Evolutionary conservation across 257 asterid species (phyloP).

Genomic region (Solanum pinnatisectum): DNA sequence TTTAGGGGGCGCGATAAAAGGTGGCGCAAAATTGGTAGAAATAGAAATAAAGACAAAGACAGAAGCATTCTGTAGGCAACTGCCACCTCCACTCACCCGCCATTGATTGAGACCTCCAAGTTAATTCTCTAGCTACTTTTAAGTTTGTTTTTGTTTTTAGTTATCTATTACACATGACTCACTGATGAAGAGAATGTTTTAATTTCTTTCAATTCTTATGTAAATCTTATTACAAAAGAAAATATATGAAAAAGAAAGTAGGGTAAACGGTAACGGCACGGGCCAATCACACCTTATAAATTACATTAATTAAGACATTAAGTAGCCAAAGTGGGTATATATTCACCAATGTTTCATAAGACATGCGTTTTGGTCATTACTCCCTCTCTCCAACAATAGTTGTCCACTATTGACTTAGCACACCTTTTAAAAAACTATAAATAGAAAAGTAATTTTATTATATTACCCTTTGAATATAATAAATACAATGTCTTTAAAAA

Average conservation of each 20-base stretch:
- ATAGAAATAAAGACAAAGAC: neutral
- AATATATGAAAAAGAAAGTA: neutral
- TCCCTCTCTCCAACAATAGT: no score
- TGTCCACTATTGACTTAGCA: no score
- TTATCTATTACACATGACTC: neutral
- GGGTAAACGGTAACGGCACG: neutral
- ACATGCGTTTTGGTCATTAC: no score
- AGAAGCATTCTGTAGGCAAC: conserved; percentile 18
- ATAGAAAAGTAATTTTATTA: no score
- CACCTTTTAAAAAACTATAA: no score
- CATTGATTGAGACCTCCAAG: conserved; percentile 41
- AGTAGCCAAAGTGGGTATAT: neutral
- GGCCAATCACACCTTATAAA: neutral
- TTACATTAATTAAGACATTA: neutral
- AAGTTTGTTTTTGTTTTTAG: neutral
- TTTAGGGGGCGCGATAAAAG: conserved; percentile 29
- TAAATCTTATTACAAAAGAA: neutral
- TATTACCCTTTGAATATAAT: no score
- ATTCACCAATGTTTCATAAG: no score
- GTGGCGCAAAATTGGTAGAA: conserved; percentile 46
- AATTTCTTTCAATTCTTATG: neutral
- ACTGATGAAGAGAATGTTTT: neutral
- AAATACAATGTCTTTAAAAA: no score
- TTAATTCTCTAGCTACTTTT: neutral
- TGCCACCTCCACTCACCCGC: conserved; percentile 34